Percentiles rank a stretch among this genome's conserved stretches.
These are phyloP conservation scores for Suhomyces bokatorum DNA, from an alignment of 1,139 yeast species.

Conservation along the genomic window DNA sequence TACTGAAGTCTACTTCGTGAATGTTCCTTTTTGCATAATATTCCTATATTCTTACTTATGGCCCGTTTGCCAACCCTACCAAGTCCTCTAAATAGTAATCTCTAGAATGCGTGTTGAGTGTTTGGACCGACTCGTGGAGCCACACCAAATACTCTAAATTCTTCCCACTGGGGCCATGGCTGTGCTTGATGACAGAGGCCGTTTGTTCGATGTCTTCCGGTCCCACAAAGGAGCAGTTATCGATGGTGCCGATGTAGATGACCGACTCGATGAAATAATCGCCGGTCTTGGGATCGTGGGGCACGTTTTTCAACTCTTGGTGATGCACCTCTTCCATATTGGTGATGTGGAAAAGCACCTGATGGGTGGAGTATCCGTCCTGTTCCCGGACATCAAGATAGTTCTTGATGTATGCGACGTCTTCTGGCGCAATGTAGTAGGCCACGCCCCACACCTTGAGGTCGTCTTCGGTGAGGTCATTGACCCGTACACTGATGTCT, in stretches of 20 bases:
- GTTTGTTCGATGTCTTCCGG: constrained; percentile 64
- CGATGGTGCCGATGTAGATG: constrained; percentile 82
- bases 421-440: constrained; percentile 70
- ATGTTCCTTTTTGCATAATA: constrained; percentile 1
- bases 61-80: constrained; percentile 14
- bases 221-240: constrained; percentile 80
- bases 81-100: constrained; percentile 45
- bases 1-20: no score
- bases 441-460: constrained; percentile 79
- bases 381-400: constrained; percentile 83
- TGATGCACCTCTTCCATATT: constrained; percentile 25
- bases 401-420: constrained; percentile 59
- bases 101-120: constrained; percentile 40
- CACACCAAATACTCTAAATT: constrained; percentile 68
- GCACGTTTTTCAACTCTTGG: constrained; percentile 13
- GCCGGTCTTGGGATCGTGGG: constrained; percentile 31
- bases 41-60: background rate
- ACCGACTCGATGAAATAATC: constrained; percentile 53
- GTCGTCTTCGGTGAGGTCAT: constrained; percentile 41
- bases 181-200: constrained; percentile 55
- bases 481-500: constrained; percentile 17
- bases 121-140: constrained; percentile 53
- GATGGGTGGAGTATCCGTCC: constrained; percentile 78
- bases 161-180: constrained; percentile 79
- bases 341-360: constrained; percentile 61